These are phyloP conservation scores for Ilex asprella DNA, from an alignment of 257 asterid genomes.

Conservation along the genomic window DNA sequence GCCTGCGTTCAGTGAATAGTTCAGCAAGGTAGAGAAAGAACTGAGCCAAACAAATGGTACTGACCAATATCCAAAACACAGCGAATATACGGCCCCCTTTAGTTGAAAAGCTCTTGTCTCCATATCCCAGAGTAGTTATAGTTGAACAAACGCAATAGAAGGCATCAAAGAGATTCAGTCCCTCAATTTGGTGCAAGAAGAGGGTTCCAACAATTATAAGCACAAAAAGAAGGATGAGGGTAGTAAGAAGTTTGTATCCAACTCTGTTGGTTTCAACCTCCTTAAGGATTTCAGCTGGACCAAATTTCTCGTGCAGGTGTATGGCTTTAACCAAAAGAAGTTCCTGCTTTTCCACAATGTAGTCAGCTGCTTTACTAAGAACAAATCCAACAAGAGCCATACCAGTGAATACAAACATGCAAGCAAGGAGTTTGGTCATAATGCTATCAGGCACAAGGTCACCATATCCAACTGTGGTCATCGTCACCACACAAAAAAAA, in stretches of 20 bases:
- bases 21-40: constrained; percentile 67
- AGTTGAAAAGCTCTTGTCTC: constrained; percentile 87
- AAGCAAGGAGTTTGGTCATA: constrained; percentile 68
- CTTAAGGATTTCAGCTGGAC: constrained; percentile 36
- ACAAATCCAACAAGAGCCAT: constrained; percentile 62
- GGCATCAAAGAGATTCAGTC: constrained; percentile 54
- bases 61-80: constrained; percentile 66
- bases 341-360: constrained; percentile 77
- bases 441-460: constrained; percentile 72
- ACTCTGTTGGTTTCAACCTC: constrained; percentile 58
- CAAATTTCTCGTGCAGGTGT: constrained; percentile 33
- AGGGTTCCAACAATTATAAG: constrained; percentile 49
- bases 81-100: constrained; percentile 83
- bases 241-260: constrained; percentile 43
- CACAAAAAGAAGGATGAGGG: constrained; percentile 31
- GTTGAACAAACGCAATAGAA: constrained; percentile 82
- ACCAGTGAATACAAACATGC: constrained; percentile 81
- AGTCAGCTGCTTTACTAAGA: constrained; percentile 81
- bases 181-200: constrained; percentile 51
- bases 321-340: constrained; percentile 51
- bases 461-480: constrained; percentile 97
- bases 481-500: constrained; percentile 88
- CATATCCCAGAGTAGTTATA: constrained; percentile 84
- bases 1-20: constrained; percentile 62
- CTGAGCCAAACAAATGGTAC: constrained; percentile 76